Conservation (phyloP, 495 filamentous ascomycete genomes). For the Pyrenopolyporus hunteri region DNA sequence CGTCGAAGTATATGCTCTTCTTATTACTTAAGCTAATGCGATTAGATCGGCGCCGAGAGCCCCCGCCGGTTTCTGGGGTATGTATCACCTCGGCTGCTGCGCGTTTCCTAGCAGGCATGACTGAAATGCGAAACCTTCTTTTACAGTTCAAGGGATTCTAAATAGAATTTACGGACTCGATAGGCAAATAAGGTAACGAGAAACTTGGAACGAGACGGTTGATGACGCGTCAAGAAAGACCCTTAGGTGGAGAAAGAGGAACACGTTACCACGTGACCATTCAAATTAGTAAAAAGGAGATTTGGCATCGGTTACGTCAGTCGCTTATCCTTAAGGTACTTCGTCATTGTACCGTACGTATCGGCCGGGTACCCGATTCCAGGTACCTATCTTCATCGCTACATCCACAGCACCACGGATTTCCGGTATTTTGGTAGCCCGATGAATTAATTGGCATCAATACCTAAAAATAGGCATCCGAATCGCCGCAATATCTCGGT, state of each 20-base stretch:
- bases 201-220: slow-evolving; percentile 3
- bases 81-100: slow-evolving; percentile 13
- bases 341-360: too few species aligned
- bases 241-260: not conserved
- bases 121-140: not conserved
- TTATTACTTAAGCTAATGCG: slow-evolving; percentile 44
- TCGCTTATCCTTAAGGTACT: too few species aligned
- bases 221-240: slow-evolving; percentile 23
- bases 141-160: not conserved
- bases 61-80: not conserved
- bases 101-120: slow-evolving; percentile 38
- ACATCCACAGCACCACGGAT: too few species aligned
- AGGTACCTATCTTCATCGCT: too few species aligned
- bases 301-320: too few species aligned
- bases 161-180: not conserved
- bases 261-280: slow-evolving; percentile 36
- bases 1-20: slow-evolving; percentile 51
- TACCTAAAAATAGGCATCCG: not conserved
- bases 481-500: not conserved
- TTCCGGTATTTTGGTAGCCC: too few species aligned
- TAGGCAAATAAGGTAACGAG: not conserved
- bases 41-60: slow-evolving; percentile 44
- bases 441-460: not conserved
- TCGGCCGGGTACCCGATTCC: too few species aligned
- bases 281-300: not conserved